Base-by-base conservation (phyloP, 1,284 basidiomycete genomes). In the Marasmius sp. region DNA sequence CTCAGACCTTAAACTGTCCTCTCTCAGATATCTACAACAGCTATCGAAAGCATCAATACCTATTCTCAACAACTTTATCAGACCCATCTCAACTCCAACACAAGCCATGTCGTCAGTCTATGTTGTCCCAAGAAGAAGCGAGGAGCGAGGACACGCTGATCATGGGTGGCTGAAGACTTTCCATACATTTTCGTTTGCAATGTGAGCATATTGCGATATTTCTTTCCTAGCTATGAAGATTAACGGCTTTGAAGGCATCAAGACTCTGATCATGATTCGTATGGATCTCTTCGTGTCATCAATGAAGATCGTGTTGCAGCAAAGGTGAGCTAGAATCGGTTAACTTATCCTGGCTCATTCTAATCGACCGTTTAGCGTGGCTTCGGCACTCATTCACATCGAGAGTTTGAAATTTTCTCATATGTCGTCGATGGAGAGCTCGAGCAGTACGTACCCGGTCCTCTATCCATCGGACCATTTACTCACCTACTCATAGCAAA, bases 101-200 rank as follows among this genome's bases (percentile, higher is more conserved):
- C 18, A 34, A 20, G 51, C 47, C 14, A 61, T 61, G 55, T 58
- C 57, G 27, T 39, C 45, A 45, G 52, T 65, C 48, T 47, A 62
- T 43, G 37, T 65, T 36, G 18, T 59, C 50, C 58, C 61, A 55
- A 59, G 62, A 11, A 39, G 38, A 22, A 64, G 57, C 43, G 59
- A 61, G 12, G 85, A 89, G 53, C 83, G 94, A 48, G 94, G 93
- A 8, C 77, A 90, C 59, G 91, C 91, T 12, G 86, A 97, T 72
- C 94, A 95, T 68, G 87, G 87, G 22, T 98, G 95, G 95, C 80
- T 98, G 54, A 95, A 95, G 81, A 91, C 90, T 0, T 94, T 94
- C 81, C 92, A 94, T 68, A 91, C 93, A 0, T 95, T 94, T 73
- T 86, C 87, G 7, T 95, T 96, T 70, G 90, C 94, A 1, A 76